These are phyloP conservation scores for Phaeotremella skinneri DNA, from an alignment of 768 basidiomycete genomes.

Conservation along the genomic window DNA sequence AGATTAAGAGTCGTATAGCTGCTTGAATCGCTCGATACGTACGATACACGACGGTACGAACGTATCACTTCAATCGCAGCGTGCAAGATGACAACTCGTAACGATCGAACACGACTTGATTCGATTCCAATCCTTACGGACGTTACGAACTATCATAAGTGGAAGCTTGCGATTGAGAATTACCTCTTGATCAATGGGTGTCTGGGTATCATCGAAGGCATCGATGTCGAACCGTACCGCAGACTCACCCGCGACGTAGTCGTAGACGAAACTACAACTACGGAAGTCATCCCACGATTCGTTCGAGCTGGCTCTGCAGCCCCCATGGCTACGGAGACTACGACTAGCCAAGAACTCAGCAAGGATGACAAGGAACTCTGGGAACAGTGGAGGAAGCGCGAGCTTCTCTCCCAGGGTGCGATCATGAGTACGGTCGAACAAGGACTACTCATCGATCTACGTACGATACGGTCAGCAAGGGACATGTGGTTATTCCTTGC, in stretches of 20 bases:
- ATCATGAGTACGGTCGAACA: slow-evolving; percentile 6
- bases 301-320: slow-evolving; percentile 4
- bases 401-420: background rate
- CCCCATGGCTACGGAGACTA: background rate
- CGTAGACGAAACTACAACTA: background rate
- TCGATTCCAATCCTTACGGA: too few relatives aligned
- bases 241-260: background rate
- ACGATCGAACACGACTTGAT: too few relatives aligned
- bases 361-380: background rate
- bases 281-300: background rate
- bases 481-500: slow-evolving; percentile 1
- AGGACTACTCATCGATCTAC: background rate
- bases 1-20: too few relatives aligned
- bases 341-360: background rate
- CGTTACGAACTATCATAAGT: too few relatives aligned
- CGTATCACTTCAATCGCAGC: too few relatives aligned
- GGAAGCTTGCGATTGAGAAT: too few relatives aligned
- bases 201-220: slow-evolving; percentile 7
- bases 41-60: too few relatives aligned
- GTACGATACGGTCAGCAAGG: background rate
- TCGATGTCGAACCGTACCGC: background rate
- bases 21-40: too few relatives aligned
- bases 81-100: too few relatives aligned
- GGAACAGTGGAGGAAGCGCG: slow-evolving; percentile 2
- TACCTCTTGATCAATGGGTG: slow-evolving; percentile 3